Base-by-base conservation (phyloP, 2,329 filamentous ascomycete species). In the Huntiella savannae region DNA sequence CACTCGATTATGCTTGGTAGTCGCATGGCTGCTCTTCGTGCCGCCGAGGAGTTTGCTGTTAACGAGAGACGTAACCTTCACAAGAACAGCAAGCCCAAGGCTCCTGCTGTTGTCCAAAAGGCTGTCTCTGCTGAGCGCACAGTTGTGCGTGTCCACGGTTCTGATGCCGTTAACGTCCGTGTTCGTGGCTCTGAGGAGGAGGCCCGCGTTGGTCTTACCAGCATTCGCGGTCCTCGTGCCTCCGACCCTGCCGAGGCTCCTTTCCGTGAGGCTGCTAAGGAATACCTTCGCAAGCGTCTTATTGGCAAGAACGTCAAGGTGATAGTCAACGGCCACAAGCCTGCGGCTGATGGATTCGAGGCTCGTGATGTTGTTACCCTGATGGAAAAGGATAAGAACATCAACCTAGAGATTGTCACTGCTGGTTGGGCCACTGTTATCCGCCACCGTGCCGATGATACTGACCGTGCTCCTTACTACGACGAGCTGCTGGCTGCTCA, bases 301-400 rank as follows among this genome's bases (percentile, higher is more conserved):
- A 98, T 98, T 57, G 91, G 87, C 51, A 98, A 98, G 69, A 84
- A 94, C 54, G 85, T 96, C 53, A 83, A 81, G 60, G 76, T 95
- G 48, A 80, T 74, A 46, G 77, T 94, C 50, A 87, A 98, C 59
- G 91, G 91, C 48, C 85, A 84, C 60, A 87, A 91, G 63, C 80
- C 88, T 38, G 86, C 85, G 2, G 80, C 71, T 2, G 88, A 94
- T 52, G 87, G 83, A 7, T 98, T 87, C 54, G 88, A 96, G 57
- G 87, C 91, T 57, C 82, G 86, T 47, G 91, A 98, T 53, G 91
- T 98, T 57, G 88, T 84, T 37, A 95, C 88, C 1, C 73, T 98
- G 39, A 79, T 76, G 1, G 70, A 81, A 45, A 83, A 82, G 59
- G 80, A 79, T 62, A 91, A 87, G 64, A 96, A 96, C 59, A 69